These are phyloP conservation scores for Alternaria novae-zelandiae DNA, from an alignment of 2,329 filamentous ascomycete species.

Conservation along the genomic window DNA sequence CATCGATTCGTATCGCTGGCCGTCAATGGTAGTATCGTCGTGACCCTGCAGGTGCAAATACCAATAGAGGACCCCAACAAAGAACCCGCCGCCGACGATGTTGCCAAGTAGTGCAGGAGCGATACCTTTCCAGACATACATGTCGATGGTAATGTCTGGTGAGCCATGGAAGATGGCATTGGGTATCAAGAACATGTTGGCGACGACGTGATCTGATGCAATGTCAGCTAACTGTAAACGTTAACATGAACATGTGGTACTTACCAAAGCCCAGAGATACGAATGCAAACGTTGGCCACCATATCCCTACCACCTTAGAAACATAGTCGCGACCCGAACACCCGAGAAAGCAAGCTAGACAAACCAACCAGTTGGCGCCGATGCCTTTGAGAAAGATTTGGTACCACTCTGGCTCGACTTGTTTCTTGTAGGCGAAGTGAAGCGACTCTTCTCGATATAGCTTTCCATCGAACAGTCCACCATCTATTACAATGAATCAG, in stretches of 20 bases:
- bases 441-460: slow-evolving; percentile 24
- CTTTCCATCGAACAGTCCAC: slow-evolving; percentile 51
- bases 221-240: not conserved
- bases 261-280: slow-evolving; percentile 28
- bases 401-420: slow-evolving; percentile 22
- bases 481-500: slow-evolving; percentile 42
- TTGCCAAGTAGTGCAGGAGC: slow-evolving; percentile 33
- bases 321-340: slow-evolving; percentile 26
- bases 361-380: slow-evolving; percentile 32
- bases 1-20: slow-evolving; percentile 2
- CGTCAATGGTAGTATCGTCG: not conserved
- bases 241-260: not conserved
- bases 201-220: slow-evolving; percentile 29
- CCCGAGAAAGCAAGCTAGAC: slow-evolving; percentile 29
- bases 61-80: slow-evolving; percentile 6
- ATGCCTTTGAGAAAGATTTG: slow-evolving; percentile 30
- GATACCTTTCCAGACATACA: slow-evolving; percentile 41
- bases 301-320: slow-evolving; percentile 36
- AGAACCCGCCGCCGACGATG: slow-evolving; percentile 25
- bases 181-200: slow-evolving; percentile 39
- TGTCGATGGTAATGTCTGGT: slow-evolving; percentile 24
- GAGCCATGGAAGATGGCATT: slow-evolving; percentile 33
- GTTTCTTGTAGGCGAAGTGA: slow-evolving; percentile 23
- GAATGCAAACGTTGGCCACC: slow-evolving; percentile 35
- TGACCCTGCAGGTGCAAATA: slow-evolving; percentile 10